Percentiles rank a stretch among this genome's conserved stretches.
Evolutionary conservation across 768 basidiomycete genomes (phyloP).

Genomic region (Boletus pseudopeckii): DNA sequence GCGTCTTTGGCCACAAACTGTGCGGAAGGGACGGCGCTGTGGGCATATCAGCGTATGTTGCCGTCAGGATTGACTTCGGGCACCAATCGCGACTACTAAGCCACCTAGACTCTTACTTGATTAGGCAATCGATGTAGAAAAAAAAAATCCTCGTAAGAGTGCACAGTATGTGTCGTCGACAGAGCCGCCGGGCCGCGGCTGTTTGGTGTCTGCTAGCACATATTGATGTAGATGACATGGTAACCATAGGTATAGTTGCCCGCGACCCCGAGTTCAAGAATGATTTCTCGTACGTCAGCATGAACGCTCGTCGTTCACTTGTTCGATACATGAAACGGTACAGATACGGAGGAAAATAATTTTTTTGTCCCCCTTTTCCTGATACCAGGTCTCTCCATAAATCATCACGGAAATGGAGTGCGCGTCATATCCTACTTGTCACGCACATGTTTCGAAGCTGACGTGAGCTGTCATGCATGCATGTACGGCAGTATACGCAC

Average conservation of each 20-base stretch:
- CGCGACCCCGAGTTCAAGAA: too few species aligned
- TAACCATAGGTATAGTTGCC: too few species aligned
- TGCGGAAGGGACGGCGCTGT: not conserved
- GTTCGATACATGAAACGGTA: constrained; percentile 8
- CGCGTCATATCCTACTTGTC: not conserved
- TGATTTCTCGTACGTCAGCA: too few species aligned
- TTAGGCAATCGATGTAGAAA: not conserved
- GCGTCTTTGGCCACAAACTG: not conserved
- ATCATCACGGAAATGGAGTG: not conserved
- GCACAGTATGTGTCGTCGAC: not conserved
- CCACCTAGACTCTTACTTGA: not conserved
- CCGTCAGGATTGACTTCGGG: not conserved
- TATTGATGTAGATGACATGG: too few species aligned
- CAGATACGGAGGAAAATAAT: not conserved
- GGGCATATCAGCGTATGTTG: not conserved
- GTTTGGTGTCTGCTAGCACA: not conserved
- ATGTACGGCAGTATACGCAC: not conserved
- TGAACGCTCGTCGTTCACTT: not conserved
- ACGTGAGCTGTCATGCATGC: not conserved
- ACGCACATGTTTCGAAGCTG: not conserved
- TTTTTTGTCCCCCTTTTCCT: not conserved
- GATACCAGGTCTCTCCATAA: not conserved
- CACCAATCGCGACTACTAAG: not conserved
- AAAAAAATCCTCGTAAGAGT: not conserved
- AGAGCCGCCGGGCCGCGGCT: too few species aligned